Base-by-base conservation (phyloP, 495 filamentous ascomycete species). In the Sphaerosporella brunnea region DNA sequence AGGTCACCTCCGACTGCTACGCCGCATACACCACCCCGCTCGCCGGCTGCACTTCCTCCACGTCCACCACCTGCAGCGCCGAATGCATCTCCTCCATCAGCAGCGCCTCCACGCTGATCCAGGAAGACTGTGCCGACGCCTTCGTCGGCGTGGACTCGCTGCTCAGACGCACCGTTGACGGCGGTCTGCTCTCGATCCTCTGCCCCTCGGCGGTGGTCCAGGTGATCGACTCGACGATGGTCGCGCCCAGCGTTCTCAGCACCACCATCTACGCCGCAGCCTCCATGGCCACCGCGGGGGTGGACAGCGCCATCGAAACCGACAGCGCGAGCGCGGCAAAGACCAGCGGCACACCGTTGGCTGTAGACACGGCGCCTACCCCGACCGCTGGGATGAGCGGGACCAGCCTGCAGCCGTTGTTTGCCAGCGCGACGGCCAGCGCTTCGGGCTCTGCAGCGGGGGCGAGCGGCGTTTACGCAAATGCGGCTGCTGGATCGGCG, bases 131-230 rank as follows among this genome's bases (percentile, higher is more conserved):
- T 7, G 37, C 37, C 15, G 37, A 40, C 37, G 20, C 15, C 37
- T 40, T 40, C 37, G 20, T 21, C 18, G 37, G 37, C 37, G 20
- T 40, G 37, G 37, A 40, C 37, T 40, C 37, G 20, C 20, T 40
- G 13, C 37, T 40, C 10, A 11, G 37, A 9, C 37, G 37, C 37
- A 40, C 37, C 3, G 20, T 40, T 18, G 37, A 40, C 37, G 37
- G 37, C 15, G 37, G 37, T 21, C 37, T 40, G 1, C 37, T 18
- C 15, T 10, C 9, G 18, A 20, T 20, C 13, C 13, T 40, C 37
- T 40, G 37, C 37, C 13, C 37, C 7, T 32, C 28, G 7, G 28
- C 28, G 7, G 7, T 13, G 7, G 5, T 13, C 7, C 7, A 32
- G 28, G 13, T 32, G 7, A 13, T 32, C 28, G 28, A 32, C 28